These are phyloP conservation scores for Adansonia digitata DNA, from an alignment of 345 rosid species.

Conservation along the genomic window DNA sequence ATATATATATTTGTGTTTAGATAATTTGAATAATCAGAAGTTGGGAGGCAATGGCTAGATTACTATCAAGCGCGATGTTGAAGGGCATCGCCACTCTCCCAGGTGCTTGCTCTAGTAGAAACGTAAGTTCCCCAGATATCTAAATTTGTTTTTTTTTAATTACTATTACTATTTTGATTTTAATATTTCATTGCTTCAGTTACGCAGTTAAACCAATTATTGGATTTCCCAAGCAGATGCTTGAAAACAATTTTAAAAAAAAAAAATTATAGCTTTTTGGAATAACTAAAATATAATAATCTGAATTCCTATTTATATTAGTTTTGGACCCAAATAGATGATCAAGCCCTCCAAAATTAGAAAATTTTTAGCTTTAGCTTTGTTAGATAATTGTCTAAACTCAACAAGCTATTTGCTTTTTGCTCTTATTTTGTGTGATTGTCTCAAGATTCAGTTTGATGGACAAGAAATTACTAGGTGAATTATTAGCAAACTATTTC, in stretches of 20 bases:
- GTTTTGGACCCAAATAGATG: neutral
- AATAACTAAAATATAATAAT: neutral
- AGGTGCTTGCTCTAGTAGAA: constrained; percentile 38
- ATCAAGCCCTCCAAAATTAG: neutral
- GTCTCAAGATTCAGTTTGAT: neutral
- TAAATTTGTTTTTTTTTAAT: neutral
- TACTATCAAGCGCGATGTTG: constrained; percentile 48
- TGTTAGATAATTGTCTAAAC: neutral
- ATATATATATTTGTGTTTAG: neutral
- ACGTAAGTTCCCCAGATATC: constrained; percentile 26
- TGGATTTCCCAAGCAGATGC: neutral
- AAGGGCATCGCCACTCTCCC: constrained; percentile 44
- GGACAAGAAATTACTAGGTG: neutral
- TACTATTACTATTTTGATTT: neutral
- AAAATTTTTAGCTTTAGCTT: neutral
- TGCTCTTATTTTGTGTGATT: neutral
- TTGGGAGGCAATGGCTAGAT: constrained; percentile 44
- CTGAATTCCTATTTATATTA: neutral
- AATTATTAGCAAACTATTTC: neutral
- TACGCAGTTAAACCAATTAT: neutral
- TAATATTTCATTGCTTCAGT: neutral
- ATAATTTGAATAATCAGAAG: neutral
- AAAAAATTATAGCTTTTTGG: neutral
- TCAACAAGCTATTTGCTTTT: neutral
- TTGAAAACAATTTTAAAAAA: too few species aligned